Evolutionary conservation across 495 filamentous ascomycete species (phyloP).

Genomic region (Penicillium odoratum): DNA sequence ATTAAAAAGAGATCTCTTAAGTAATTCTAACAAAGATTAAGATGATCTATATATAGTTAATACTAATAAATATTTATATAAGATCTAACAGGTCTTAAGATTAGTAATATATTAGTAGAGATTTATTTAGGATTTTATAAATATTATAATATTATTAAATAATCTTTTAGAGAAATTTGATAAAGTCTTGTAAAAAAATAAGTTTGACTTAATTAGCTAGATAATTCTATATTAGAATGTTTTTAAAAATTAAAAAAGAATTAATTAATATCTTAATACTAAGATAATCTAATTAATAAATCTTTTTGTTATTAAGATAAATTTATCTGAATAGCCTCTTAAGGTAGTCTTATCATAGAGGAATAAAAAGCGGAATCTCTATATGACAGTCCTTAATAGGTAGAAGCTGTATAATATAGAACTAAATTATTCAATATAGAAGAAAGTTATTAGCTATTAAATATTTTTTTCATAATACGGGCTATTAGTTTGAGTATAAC

Average conservation of each 20-base stretch:
- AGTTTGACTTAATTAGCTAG: not conserved
- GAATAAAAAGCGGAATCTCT: not conserved
- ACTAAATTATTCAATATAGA: too few relatives aligned
- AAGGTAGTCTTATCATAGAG: not conserved
- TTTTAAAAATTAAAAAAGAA: not conserved
- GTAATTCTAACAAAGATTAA: not conserved
- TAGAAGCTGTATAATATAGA: not conserved
- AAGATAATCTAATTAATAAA: not conserved
- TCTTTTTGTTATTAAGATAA: not conserved
- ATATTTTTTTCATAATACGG: too few relatives aligned
- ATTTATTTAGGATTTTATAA: not conserved
- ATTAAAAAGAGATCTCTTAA: not conserved
- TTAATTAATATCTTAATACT: not conserved
- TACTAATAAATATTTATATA: not conserved
- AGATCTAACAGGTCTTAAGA: not conserved
- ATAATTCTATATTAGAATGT: not conserved
- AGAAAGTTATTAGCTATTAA: too few relatives aligned
- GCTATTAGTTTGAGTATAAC: too few relatives aligned
- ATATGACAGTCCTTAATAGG: not conserved
- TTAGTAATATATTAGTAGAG: not conserved
- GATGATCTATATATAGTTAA: not conserved
- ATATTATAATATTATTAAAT: not conserved
- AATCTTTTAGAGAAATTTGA: not conserved
- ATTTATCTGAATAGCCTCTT: not conserved
- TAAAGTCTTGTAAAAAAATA: not conserved